Evolutionary conservation across 2,329 filamentous ascomycete species (phyloP), one percentile per base, ranked within the genome.

Genomic region (Verticillium dahliae): DNA sequence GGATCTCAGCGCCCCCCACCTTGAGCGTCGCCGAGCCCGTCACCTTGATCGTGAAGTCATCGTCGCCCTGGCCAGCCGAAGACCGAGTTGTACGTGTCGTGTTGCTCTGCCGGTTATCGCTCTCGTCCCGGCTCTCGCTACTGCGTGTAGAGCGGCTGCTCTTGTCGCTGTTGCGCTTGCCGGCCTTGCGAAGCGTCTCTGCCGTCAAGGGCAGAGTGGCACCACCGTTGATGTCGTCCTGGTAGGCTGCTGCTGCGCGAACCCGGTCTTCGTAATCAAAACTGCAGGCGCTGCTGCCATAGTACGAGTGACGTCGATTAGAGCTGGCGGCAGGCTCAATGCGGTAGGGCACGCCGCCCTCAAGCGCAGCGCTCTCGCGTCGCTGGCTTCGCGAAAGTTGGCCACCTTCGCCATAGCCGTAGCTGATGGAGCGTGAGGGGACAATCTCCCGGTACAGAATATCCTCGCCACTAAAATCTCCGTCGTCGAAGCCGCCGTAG

Each of bases 21-120:
- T 81, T 80, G 61, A 88, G 79, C 27, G 81, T 76, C n/a, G 83
- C 80, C 37, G 76, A 77, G 13, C 83, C 83, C 31, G 79, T 81
- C 56, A 88, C 77, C 65, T 84, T 84, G 70, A 88, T 87, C 15
- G 84, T 88, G 61, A 87, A 76, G 63, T 87, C 84, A 41, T 87
- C 84, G 60, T 84, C 80, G 59, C 80, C 78, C 62, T 78, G 81
- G 15, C 65, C 65, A 3, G 72, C 73, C 4, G 73, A 76, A 7
- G 81, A 84, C 38, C 82, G 76, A 4, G 85, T 88, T 10, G 85
- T 84, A 50, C 83, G 80, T 13, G 85, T 88, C 0, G 85, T 85
- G 34, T 83, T 83, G 60, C 85, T 87, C 65, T 83, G 82, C 65
- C 80, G 81, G 71, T 82, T 86, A 61, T 87, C 85, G 72, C 85